Conservation (phyloP, 495 filamentous ascomycete species). For the Xylaria acuta region DNA sequence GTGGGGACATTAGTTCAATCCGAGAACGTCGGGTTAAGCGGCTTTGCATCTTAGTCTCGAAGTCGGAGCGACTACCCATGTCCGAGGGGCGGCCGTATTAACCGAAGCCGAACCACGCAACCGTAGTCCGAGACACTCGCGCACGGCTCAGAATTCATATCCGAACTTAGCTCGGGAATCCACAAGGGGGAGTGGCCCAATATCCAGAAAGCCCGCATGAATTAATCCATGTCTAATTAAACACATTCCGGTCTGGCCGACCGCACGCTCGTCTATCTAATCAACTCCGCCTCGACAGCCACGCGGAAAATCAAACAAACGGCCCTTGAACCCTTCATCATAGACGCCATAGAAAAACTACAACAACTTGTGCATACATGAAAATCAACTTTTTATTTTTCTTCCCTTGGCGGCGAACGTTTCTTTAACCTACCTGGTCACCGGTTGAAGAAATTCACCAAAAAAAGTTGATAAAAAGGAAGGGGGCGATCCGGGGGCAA, state of each 20-base stretch:
- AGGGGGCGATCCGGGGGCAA: not conserved
- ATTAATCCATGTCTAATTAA: not conserved
- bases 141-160: not conserved
- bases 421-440: not conserved
- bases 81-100: conserved; percentile 3
- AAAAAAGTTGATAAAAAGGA: not conserved
- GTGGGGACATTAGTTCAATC: not conserved
- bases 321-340: not conserved
- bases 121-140: conserved; percentile 1
- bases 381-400: not conserved
- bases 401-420: not conserved
- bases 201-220: not conserved
- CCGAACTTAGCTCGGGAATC: not conserved
- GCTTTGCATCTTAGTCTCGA: not conserved
- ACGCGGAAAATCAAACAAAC: not conserved
- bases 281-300: not conserved
- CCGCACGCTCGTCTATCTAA: not conserved
- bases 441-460: not conserved
- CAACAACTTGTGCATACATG: conserved; percentile 16
- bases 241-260: not conserved
- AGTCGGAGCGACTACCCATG: conserved; percentile 15
- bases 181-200: not conserved
- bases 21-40: not conserved
- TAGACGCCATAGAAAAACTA: conserved; percentile 4
- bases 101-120: conserved; percentile 1